phyloP scores from a whole-genome alignment of 2,329 filamentous ascomycete species.

The Colletotrichum tropicicola region DNA sequence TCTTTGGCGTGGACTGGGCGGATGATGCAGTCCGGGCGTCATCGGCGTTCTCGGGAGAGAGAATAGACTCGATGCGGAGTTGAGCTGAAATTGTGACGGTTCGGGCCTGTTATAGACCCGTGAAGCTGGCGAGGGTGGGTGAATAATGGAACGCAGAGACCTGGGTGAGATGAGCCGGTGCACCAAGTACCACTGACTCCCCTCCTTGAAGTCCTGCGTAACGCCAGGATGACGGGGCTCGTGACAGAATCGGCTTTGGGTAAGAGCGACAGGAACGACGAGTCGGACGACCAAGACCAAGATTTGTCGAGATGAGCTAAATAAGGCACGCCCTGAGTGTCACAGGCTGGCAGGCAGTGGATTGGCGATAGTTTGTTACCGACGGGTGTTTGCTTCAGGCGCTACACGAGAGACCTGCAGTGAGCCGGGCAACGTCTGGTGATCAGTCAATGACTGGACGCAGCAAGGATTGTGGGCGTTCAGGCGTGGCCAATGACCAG shows the following conservation, averaged over 20 bases:
- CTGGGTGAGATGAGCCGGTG: slow-evolving; percentile 12
- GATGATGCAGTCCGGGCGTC: slow-evolving; percentile 42
- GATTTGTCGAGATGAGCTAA: slow-evolving; percentile 24
- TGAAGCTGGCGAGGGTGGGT: slow-evolving; percentile 39
- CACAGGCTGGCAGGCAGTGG: slow-evolving; percentile 2
- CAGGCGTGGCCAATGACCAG: not conserved
- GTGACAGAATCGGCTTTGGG: not conserved
- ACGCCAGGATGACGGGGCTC: slow-evolving; percentile 15
- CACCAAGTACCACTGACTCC: slow-evolving; percentile 17
- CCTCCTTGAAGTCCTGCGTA: slow-evolving; percentile 7
- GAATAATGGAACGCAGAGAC: not conserved
- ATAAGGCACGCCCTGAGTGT: slow-evolving; percentile 12
- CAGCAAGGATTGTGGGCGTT: not conserved
- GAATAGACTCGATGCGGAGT: slow-evolving; percentile 60
- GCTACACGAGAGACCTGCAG: slow-evolving; percentile 17
- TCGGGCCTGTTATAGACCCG: slow-evolving; percentile 45
- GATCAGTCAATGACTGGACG: not conserved
- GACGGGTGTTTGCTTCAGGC: slow-evolving; percentile 4
- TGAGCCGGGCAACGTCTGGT: not conserved
- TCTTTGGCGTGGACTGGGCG: slow-evolving; percentile 44
- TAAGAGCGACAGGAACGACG: slow-evolving; percentile 26
- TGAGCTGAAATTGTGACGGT: slow-evolving; percentile 60
- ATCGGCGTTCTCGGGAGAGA: slow-evolving; percentile 54
- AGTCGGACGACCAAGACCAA: not conserved
- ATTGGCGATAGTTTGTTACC: slow-evolving; percentile 9